Percentiles rank a stretch among this genome's conserved stretches.
Evolutionary conservation across 1,139 yeast species (phyloP).

Genomic region (Yarrowia galli): DNA sequence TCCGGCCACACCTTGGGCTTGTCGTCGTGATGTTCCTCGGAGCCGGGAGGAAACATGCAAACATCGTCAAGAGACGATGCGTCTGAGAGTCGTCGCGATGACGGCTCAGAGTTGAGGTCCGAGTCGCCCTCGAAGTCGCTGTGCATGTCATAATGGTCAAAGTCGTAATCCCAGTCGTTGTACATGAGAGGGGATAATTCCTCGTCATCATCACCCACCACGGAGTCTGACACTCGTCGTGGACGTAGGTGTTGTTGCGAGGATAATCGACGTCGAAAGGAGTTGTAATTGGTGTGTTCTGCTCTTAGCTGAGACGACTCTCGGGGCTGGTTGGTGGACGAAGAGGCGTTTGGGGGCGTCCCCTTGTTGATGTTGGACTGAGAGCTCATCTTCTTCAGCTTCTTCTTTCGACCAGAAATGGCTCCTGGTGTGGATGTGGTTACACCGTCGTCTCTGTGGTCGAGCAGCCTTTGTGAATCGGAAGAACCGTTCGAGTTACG

Average conservation of each 20-base stretch:
- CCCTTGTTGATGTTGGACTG: slow-evolving; percentile 5
- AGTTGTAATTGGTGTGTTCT: slow-evolving; percentile 36
- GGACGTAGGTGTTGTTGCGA: slow-evolving; percentile 24
- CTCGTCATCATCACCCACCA: slow-evolving; percentile 16
- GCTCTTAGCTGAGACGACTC: slow-evolving; percentile 20
- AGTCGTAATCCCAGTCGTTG: slow-evolving; percentile 32
- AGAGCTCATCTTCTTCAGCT: slow-evolving; percentile 15
- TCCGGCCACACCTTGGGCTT: slow-evolving; percentile 77
- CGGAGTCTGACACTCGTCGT: slow-evolving; percentile 18
- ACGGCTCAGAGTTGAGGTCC: slow-evolving; percentile 42
- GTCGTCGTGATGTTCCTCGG: slow-evolving; percentile 54
- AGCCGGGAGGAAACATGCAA: slow-evolving; percentile 70
- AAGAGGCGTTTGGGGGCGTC: slow-evolving; percentile 15
- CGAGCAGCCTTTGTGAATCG: slow-evolving; percentile 28
- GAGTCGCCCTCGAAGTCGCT: slow-evolving; percentile 34
- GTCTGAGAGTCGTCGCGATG: slow-evolving; percentile 73
- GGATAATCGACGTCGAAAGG: slow-evolving; percentile 22
- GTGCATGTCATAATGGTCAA: slow-evolving; percentile 14
- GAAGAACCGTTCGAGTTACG: slow-evolving; percentile 31
- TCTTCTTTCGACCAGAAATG: slow-evolving; percentile 22
- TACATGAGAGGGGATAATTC: slow-evolving; percentile 30
- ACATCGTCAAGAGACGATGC: slow-evolving; percentile 86
- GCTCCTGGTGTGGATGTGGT: slow-evolving; percentile 20
- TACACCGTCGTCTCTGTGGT: slow-evolving; percentile 22
- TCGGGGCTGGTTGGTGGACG: slow-evolving; percentile 18